Evolutionary conservation across 1,139 yeast species (phyloP).

Genomic region (Ashbya aceris): DNA sequence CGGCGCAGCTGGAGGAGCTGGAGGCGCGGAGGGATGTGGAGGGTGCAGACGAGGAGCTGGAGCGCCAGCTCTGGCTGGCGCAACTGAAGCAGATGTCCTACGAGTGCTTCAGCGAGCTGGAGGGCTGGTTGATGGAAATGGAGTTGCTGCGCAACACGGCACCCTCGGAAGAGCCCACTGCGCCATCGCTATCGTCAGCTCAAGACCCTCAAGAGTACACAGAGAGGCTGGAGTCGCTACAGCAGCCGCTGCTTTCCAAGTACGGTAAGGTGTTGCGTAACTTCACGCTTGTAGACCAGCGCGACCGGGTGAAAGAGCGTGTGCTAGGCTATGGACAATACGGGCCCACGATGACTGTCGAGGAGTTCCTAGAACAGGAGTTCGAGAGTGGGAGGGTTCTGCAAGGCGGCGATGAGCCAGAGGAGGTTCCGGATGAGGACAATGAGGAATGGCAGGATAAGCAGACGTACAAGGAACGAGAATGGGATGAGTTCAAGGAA

Average conservation of each 20-base stretch:
- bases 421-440: constrained; percentile 45
- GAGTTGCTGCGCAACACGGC: constrained; percentile 25
- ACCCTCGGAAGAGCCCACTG: background rate
- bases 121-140: constrained; percentile 21
- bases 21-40: constrained; percentile 24
- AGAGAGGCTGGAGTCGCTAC: constrained; percentile 41
- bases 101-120: constrained; percentile 40
- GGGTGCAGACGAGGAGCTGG: constrained; percentile 41
- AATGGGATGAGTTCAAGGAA: constrained; percentile 92
- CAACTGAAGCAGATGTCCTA: constrained; percentile 46
- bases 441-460: constrained; percentile 39
- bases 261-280: constrained; percentile 78
- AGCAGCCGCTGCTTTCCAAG: constrained; percentile 41
- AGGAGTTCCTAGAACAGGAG: constrained; percentile 82
- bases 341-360: constrained; percentile 91
- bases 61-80: constrained; percentile 45
- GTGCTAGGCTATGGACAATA: constrained; percentile 91
- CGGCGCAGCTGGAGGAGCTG: constrained; percentile 34
- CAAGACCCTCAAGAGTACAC: constrained; percentile 38
- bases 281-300: constrained; percentile 60
- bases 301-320: constrained; percentile 48
- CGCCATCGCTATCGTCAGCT: constrained; percentile 9
- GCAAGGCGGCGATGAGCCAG: constrained; percentile 37
- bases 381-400: constrained; percentile 73
- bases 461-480: constrained; percentile 57